Evolutionary conservation across 2,329 filamentous ascomycete genomes (phyloP), one percentile per base, ranked within the genome.

Genomic region (Colletotrichum cuscutae): DNA sequence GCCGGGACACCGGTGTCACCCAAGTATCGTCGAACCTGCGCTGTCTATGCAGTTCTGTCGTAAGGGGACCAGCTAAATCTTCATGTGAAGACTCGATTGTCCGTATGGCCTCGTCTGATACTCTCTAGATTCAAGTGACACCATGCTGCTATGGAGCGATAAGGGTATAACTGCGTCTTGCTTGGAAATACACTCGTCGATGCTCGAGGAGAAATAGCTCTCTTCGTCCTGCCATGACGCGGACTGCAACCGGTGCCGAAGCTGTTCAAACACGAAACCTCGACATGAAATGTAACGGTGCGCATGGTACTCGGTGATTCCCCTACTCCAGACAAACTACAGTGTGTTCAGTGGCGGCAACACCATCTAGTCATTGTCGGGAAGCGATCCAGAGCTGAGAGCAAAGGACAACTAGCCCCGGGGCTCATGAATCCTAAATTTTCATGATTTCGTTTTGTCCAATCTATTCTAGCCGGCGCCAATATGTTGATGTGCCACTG

Each of bases 1-100:
- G 61, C 67, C 54, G 58, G 67, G 61, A 54, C 61, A 70, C 42
- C 53, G 54, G 67, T 65, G 67, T 54, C 22, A 67, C 56, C 11
- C 32, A 28, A 13, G 28, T 37, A 26, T 26, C 46, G 49, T 65
- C 13, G 30, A 58, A 26, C 22, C 28, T 58, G 30, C 15, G 30
- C 32, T 54, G 5, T 46, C 37, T 66, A 30, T 66, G 64, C 58
- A 12, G 42, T 52, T 52, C 8, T 19, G 8, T n/a, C 7, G 42
- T n/a, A n/a, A 49, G 42, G n/a, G 6, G 42, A 62, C n/a, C 24
- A 11, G 28, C n/a, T 12, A 19, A n/a, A 30, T 54, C 8, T 13
- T 9, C 13, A 26, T 26, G 32, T 22, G 30, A 63, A 53, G 61
- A 53, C 24, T 24, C 61, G 22, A 54, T 22, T 22, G 52, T 28